Evolutionary conservation across 2,329 filamentous ascomycete species (phyloP).

Genomic region (Cytospora chrysosperma): DNA sequence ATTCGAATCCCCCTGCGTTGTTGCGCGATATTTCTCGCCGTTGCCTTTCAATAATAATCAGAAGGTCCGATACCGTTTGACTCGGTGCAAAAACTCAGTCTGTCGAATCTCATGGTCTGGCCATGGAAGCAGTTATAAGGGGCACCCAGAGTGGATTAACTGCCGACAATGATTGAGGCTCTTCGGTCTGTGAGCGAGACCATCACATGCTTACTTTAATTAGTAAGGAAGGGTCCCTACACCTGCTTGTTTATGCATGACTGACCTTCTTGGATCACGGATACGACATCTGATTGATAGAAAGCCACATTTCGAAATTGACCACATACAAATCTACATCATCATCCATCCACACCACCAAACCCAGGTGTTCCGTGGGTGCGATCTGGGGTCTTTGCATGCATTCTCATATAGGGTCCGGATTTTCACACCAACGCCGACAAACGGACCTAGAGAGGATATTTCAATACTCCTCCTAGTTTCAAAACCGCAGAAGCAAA

Average conservation of each 20-base stretch:
- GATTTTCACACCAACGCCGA: conserved; percentile 2
- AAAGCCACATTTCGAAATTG: background rate
- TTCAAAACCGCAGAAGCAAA: background rate
- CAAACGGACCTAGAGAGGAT: background rate
- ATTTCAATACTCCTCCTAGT: background rate
- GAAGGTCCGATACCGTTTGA: conserved; percentile 20
- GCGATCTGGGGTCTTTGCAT: background rate
- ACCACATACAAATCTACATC: background rate
- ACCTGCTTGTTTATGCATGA: background rate
- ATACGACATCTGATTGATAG: background rate
- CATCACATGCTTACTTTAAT: background rate
- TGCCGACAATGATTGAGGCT: background rate
- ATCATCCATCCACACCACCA: background rate
- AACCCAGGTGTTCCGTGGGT: background rate
- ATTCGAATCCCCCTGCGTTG: conserved; percentile 9
- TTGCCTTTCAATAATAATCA: conserved; percentile 13
- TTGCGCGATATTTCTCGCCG: conserved; percentile 24
- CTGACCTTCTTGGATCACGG: background rate
- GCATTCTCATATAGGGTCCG: background rate
- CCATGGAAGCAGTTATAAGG: background rate
- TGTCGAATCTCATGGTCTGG: conserved; percentile 17
- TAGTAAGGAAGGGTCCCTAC: background rate
- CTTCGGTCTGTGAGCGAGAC: conserved; percentile 14
- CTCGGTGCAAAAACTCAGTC: conserved; percentile 12
- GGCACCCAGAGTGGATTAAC: conserved; percentile 11